Base-by-base conservation (phyloP, 2,329 filamentous ascomycete species). In the Verticillium albo-atrum region DNA sequence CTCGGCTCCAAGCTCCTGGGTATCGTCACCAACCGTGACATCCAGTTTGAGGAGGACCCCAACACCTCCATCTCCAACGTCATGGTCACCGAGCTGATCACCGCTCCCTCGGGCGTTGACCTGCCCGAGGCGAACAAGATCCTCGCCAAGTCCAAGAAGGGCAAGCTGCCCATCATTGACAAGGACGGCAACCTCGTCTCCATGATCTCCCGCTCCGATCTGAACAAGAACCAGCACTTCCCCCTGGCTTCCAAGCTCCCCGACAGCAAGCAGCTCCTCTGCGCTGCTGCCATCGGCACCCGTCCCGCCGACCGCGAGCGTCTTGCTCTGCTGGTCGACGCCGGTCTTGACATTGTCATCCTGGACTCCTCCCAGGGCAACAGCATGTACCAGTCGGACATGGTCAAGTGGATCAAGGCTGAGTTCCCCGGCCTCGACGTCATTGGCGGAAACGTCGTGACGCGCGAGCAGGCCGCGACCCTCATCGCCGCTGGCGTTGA, bases 191-290 rank as follows among this genome's bases (percentile, higher is more conserved):
- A 96, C 79, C 84, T 97, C 55, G 87, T 97, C 63, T 97, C 95
- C 66, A 89, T 96, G 82, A 89, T 97, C 73, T 93, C 91, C 64
- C 88, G 95, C 69, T 97, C 93, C 69, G 95, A 99, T 78, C 80
- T 99, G 78, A 97, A 93, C 82, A 99, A 99, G 86, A 99, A 99
- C 81, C 85, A 97, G 63, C 89, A 98, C 80, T 99, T 96, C 79
- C 95, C 95, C 35, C 84, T 97, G 63, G 93, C 95, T 54, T 98
- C 95, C 58, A 99, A 99, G 83, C 87, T 97, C 42, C 91, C 93
- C 60, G 88, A 96, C 71, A 98, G 94, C 67, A 99, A 99, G 83
- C 96, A 99, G 83, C 87, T 99, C 52, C 91, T 99, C 70, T 92
- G 92, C 72, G 93, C 93, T 66, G 95, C 95, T 65, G 91, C 95